Conservation (phyloP, 164 flowering plant species). For the Nymphaea colorata region DNA sequence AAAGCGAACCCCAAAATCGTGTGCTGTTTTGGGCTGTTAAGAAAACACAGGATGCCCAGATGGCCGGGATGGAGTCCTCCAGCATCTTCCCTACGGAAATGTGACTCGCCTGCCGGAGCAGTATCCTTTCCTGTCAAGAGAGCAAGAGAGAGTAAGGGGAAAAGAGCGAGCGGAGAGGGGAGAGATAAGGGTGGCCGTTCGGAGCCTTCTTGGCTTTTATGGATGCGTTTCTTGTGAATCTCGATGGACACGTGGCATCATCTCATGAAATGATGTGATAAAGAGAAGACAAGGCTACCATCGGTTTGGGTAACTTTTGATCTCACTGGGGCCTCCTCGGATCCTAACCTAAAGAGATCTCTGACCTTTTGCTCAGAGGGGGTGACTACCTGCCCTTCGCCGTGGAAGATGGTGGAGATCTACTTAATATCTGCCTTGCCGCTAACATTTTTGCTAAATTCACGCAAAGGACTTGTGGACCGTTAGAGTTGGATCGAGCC, state of each 20-base stretch:
- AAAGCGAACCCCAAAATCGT: too few species aligned
- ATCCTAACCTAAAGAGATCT: neutral
- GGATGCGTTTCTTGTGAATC: neutral
- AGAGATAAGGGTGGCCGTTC: neutral
- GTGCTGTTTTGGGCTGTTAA: neutral
- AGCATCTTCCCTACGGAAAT: constrained; percentile 8
- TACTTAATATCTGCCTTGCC: too few species aligned
- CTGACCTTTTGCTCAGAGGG: neutral
- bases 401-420: too few species aligned
- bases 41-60: neutral
- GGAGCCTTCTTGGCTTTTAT: neutral
- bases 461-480: too few species aligned
- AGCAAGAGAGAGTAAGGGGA: neutral
- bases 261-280: neutral
- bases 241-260: neutral
- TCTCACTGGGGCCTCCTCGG: neutral
- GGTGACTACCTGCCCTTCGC: neutral
- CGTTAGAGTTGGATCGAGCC: too few species aligned
- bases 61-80: constrained; percentile 6
- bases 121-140: neutral
- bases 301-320: neutral
- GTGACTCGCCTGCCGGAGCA: neutral
- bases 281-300: neutral
- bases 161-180: neutral
- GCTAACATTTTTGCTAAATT: too few species aligned